Evolutionary conservation across 148 eudicot species (phyloP).

Genomic region (Rhododendron kiyosumense): DNA sequence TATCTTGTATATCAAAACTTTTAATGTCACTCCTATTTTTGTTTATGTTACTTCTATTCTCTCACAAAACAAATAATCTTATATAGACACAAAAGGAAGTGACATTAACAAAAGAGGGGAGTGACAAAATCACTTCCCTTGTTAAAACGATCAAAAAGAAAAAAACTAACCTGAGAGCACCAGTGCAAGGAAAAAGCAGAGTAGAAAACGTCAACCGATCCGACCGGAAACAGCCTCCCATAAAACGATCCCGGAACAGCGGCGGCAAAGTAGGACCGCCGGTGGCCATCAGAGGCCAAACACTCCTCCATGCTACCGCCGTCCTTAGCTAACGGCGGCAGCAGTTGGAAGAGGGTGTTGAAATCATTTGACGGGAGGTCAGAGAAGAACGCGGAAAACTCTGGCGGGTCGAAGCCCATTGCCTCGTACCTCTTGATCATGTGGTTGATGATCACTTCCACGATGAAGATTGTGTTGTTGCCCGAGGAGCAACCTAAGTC

Average conservation of each 20-base stretch:
- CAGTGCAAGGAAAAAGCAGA: constrained; percentile 94
- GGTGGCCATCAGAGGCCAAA: constrained; percentile 58
- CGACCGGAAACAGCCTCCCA: constrained; percentile 75
- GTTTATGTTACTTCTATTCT: too few species aligned
- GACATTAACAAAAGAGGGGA: too few species aligned
- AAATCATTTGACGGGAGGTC: constrained; percentile 95
- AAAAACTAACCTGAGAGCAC: constrained; percentile 70
- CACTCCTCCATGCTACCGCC: constrained; percentile 78
- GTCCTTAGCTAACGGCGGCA: constrained; percentile 45
- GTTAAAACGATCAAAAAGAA: not conserved
- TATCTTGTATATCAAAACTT: not conserved
- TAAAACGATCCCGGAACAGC: constrained; percentile 87
- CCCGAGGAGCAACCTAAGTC: constrained; percentile 91
- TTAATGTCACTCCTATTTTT: rapidly evolving
- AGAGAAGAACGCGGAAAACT: constrained; percentile 83
- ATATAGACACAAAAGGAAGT: too few species aligned
- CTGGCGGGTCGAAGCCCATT: constrained; percentile 50
- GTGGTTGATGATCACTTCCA: constrained; percentile 72
- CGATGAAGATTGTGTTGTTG: constrained; percentile 59
- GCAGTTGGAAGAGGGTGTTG: constrained; percentile 90
- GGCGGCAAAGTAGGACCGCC: constrained; percentile 79
- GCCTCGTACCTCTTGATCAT: constrained; percentile 62
- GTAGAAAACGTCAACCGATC: constrained; percentile 69
- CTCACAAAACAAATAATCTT: too few species aligned
- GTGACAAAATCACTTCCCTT: too few species aligned